A percentile compares a stretch with the other conserved stretches of the same genome.
Evolutionary conservation across 305 asterid genomes (phyloP).

Genomic region (Solanum hybrid): DNA sequence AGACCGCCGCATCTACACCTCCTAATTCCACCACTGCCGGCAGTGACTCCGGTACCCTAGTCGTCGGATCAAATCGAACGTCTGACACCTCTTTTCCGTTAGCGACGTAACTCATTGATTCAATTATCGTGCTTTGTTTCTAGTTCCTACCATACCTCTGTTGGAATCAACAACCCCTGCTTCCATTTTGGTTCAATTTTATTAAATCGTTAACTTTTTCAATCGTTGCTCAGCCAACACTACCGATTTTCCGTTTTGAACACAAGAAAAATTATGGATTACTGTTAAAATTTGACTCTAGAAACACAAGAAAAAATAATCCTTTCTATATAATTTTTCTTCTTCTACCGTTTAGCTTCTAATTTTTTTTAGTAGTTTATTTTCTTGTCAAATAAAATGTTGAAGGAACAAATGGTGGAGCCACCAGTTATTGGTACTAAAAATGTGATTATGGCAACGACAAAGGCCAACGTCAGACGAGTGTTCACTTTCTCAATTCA

Average conservation of each 20-base stretch:
- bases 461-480: too few species aligned
- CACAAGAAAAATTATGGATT: too few species aligned
- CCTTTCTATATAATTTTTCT: too few species aligned
- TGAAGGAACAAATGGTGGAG: conserved; percentile 90
- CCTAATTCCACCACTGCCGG: conserved; percentile 20
- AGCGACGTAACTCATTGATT: background rate
- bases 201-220: background rate
- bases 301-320: too few species aligned
- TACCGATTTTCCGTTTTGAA: background rate
- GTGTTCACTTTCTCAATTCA: background rate
- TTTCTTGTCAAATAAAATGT: background rate
- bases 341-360: background rate
- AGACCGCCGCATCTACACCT: conserved; percentile 20
- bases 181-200: background rate
- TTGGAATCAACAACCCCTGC: background rate
- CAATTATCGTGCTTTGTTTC: background rate
- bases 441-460: conserved; percentile 60
- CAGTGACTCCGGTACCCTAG: conserved; percentile 10
- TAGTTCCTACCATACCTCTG: background rate
- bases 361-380: background rate
- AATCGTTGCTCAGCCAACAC: background rate
- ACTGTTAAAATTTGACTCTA: too few species aligned
- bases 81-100: background rate
- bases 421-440: conserved; percentile 78
- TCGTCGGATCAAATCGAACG: conserved; percentile 10